phyloP scores from a whole-genome alignment of 768 basidiomycete genomes.

The Mycena olivaceomarginata region DNA sequence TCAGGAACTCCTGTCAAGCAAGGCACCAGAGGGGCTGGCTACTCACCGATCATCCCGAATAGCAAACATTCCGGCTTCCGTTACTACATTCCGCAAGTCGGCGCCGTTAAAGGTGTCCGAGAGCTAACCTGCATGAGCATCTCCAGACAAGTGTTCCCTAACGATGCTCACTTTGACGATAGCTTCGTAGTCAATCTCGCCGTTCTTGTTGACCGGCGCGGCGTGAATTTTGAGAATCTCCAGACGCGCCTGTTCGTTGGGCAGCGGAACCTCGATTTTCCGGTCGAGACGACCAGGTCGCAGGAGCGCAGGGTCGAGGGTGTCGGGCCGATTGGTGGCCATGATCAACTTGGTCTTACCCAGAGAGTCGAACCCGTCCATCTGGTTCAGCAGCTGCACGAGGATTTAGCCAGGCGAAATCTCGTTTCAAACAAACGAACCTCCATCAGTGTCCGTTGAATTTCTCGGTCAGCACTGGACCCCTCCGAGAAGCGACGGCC shows the following conservation, averaged over 20 bases:
- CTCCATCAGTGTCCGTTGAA: constrained; percentile 99
- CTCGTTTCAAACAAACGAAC: constrained; percentile 50
- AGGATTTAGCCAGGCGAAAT: not conserved
- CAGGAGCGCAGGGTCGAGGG: constrained; percentile 96
- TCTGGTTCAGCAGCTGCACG: constrained; percentile 93
- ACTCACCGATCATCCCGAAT: constrained; percentile 94
- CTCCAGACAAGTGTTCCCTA: constrained; percentile 2
- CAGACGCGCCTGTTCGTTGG: constrained; percentile 96
- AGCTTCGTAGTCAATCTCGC: constrained; percentile 98
- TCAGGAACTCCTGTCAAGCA: constrained; percentile 10
- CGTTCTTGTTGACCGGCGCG: constrained; percentile 93
- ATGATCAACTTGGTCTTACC: constrained; percentile 98
- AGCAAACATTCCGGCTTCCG: constrained; percentile 98
- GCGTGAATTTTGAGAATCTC: constrained; percentile 99
- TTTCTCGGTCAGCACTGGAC: constrained; percentile 98
- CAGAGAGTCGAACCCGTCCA: constrained; percentile 99
- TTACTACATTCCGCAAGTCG: constrained; percentile 95
- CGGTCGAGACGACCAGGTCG: constrained; percentile 97
- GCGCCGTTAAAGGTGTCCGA: constrained; percentile 97
- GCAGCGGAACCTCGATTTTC: constrained; percentile 98
- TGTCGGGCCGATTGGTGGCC: constrained; percentile 99
- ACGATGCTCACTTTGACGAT: constrained; percentile 87
- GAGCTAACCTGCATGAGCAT: constrained; percentile 65
- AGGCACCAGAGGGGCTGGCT: not conserved
- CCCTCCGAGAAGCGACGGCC: constrained; percentile 93